Conservation (phyloP, 345 rosid genomes). For the Litchi chinensis region DNA sequence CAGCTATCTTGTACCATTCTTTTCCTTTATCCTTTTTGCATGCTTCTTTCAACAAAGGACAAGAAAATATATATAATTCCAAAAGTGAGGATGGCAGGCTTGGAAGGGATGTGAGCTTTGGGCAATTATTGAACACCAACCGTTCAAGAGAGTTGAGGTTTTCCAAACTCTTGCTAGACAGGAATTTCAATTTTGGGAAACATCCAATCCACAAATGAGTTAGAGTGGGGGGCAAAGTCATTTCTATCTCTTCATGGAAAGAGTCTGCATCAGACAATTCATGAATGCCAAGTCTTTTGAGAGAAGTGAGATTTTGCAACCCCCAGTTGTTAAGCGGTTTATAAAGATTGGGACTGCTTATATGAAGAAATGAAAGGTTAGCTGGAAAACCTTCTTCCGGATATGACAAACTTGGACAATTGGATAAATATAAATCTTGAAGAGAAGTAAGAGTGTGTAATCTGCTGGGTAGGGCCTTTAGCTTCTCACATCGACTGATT, state of each 20-base stretch:
- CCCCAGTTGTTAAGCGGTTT: slow-evolving; percentile 20
- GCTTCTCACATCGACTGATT: too few relatives aligned
- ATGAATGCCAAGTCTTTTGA: slow-evolving; percentile 1
- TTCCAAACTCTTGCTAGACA: slow-evolving; percentile 1
- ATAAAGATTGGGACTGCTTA: background rate
- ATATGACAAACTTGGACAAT: background rate
- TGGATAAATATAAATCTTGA: too few relatives aligned
- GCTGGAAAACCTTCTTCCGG: slow-evolving; percentile 24
- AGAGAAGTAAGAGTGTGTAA: too few relatives aligned
- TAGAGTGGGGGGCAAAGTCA: slow-evolving; percentile 21
- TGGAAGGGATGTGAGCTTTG: slow-evolving; percentile 23
- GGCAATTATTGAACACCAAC: slow-evolving; percentile 12
- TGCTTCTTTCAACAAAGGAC: background rate
- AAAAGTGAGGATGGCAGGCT: slow-evolving; percentile 4
- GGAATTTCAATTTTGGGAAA: slow-evolving; percentile 10
- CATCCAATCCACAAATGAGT: background rate
- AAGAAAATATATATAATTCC: background rate
- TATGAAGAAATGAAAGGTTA: slow-evolving; percentile 18
- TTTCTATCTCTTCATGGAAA: slow-evolving; percentile 19
- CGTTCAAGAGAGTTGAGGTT: slow-evolving; percentile 17
- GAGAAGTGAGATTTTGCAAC: slow-evolving; percentile 21
- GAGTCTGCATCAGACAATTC: slow-evolving; percentile 18
- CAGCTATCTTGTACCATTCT: too few relatives aligned
- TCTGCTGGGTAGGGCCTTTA: too few relatives aligned
- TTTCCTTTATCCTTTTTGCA: too few relatives aligned